Conservation (phyloP, 768 basidiomycete genomes). For the Rickenella mellea region DNA sequence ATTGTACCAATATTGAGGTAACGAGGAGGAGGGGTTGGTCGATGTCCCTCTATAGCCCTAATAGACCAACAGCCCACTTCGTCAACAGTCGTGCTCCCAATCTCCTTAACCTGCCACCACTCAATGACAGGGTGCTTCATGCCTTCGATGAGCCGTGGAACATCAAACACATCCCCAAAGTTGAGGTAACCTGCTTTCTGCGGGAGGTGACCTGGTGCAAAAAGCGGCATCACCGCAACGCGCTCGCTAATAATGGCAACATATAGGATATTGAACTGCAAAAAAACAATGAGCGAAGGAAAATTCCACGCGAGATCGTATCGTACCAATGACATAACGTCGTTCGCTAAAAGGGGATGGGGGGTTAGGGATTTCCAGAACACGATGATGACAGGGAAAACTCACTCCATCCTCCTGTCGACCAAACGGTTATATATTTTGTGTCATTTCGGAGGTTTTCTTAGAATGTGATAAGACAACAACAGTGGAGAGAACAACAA, state of each 20-base stretch:
- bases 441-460: slow-evolving; percentile 14
- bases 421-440: slow-evolving; percentile 13
- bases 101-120: slow-evolving; percentile 32
- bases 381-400: neutral
- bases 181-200: slow-evolving; percentile 37
- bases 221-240: slow-evolving; percentile 48
- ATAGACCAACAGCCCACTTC: slow-evolving; percentile 34
- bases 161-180: slow-evolving; percentile 54
- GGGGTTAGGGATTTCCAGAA: neutral
- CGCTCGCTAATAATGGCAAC: slow-evolving; percentile 49
- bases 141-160: slow-evolving; percentile 30
- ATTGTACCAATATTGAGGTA: slow-evolving; percentile 17
- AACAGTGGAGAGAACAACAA: neutral
- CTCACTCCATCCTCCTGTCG: slow-evolving; percentile 13
- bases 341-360: slow-evolving; percentile 7
- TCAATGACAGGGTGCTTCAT: slow-evolving; percentile 30
- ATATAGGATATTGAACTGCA: slow-evolving; percentile 49
- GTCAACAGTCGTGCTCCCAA: slow-evolving; percentile 20
- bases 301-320: slow-evolving; percentile 15
- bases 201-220: slow-evolving; percentile 45
- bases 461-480: neutral
- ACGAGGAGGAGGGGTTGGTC: slow-evolving; percentile 28
- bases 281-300: no score
- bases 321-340: slow-evolving; percentile 11
- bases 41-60: slow-evolving; percentile 44